Evolutionary conservation across 2,329 filamentous ascomycete genomes (phyloP).

Genomic region (Aspergillus pseudoviridinutans): DNA sequence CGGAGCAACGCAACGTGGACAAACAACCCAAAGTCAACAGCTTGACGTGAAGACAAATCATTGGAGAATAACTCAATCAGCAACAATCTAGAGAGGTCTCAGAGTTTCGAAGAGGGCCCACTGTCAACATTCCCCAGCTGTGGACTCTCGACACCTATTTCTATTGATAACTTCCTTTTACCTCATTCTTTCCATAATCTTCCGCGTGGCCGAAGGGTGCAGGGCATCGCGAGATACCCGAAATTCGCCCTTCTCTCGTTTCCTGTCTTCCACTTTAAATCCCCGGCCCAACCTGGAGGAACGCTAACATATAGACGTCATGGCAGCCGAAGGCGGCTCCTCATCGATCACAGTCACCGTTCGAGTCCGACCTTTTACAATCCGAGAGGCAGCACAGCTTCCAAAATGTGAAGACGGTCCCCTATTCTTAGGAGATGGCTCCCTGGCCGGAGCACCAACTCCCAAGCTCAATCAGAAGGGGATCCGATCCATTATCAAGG

Average conservation of each 20-base stretch:
- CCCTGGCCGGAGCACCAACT: conserved; percentile 77
- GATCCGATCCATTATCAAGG: conserved; percentile 87
- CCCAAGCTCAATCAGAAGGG: conserved; percentile 84
- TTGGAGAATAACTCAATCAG: not conserved
- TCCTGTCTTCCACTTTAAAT: conserved; percentile 6
- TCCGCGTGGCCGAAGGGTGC: conserved; percentile 14
- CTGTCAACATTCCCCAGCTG: conserved; percentile 25
- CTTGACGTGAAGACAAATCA: conserved; percentile 11
- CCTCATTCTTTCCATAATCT: conserved; percentile 9
- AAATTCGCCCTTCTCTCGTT: conserved; percentile 17
- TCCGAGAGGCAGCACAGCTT: conserved; percentile 92
- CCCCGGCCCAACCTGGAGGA: conserved; percentile 15
- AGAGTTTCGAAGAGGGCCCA: conserved; percentile 23
- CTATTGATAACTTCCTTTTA: conserved; percentile 3
- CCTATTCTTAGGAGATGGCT: conserved; percentile 93
- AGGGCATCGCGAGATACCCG: conserved; percentile 15
- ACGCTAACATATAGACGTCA: conserved; percentile 22
- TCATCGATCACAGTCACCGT: conserved; percentile 53
- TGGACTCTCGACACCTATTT: not conserved
- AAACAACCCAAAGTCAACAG: conserved; percentile 26
- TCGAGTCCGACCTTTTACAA: conserved; percentile 65
- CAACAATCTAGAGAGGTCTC: conserved; percentile 3
- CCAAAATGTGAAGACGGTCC: conserved; percentile 72
- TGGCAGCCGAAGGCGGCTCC: conserved; percentile 43
- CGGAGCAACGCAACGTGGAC: conserved; percentile 29